Base-by-base conservation (phyloP, 176 grass and related monocot genomes). In the Triticum urartu region DNA sequence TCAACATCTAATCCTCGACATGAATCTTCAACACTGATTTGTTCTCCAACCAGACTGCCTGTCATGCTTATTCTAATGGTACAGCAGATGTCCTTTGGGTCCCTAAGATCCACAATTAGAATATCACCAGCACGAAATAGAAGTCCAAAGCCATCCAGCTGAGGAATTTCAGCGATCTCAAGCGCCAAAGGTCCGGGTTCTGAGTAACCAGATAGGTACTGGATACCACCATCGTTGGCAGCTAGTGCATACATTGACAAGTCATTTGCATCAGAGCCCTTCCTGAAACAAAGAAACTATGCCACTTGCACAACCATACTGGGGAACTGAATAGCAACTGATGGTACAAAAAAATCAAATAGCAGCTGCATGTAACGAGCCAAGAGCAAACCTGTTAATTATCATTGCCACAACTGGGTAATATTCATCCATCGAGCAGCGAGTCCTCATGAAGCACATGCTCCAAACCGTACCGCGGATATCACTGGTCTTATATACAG, bases 391-490 rank as follows among this genome's bases (percentile, higher is more conserved):
- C 97, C 92, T 90, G 85, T 99, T 91, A 86, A 99, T 90, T 88
- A 99, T 83, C 47, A 93, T 80, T 47, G 97, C 97, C 38, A 98
- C 80, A 48, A 95, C 81, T 47, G 94, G 92, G 75, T 94, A 85
- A 84, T 92, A 94, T 83, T 91, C 92, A 90, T 91, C 80, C 86
- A 91, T 76, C 42, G 82, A 78, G 28, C 43, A 76, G 66, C 82
- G 76, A 61, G 87, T 78, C 63, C 90, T 88, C 91, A 98, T 92
- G 87, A 98, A 98, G 92, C 97, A 89, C 94, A 98, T 92, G 72
- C 90, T 91, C 97, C 97, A 98, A 87, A 98, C 95, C 77, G 97
- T 98, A 78, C 97, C 97, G 33, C 22, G 32, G 25, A 91, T 72
- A 79, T 54, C 84, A 71, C 50, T 83, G 40, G 74, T 77, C 75